Conservation (phyloP, 345 rosid species). For the Arabidopsis suecica region DNA sequence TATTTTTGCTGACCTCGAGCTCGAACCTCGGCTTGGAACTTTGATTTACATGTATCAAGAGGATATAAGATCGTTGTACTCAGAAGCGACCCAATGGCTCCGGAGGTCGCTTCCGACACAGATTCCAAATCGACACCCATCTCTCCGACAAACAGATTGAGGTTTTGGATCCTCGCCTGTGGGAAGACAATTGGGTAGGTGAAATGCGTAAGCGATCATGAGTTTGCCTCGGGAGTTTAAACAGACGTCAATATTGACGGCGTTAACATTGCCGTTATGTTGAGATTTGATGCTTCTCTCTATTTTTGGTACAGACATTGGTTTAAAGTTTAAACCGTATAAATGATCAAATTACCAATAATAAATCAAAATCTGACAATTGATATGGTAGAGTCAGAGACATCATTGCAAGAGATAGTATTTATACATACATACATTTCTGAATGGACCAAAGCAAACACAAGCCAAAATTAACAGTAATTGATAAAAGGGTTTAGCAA, state of each 20-base stretch:
- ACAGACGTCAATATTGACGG: not conserved
- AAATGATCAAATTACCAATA: too few relatives aligned
- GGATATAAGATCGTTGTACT: constrained; percentile 83
- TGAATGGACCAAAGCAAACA: not conserved
- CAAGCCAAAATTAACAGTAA: not conserved
- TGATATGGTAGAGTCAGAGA: too few relatives aligned
- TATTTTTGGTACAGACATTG: too few relatives aligned
- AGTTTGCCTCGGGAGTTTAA: constrained; percentile 12
- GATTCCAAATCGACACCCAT: constrained; percentile 75
- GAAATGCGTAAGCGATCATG: not conserved
- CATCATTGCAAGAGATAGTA: too few relatives aligned
- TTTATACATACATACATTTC: too few relatives aligned
- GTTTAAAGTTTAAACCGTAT: too few relatives aligned
- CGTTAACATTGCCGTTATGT: constrained; percentile 16
- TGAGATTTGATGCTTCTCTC: not conserved
- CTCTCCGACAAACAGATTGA: not conserved
- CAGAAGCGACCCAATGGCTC: constrained; percentile 76
- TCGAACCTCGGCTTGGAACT: constrained; percentile 78
- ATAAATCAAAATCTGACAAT: too few relatives aligned
- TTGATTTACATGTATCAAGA: constrained; percentile 87
- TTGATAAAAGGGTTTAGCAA: not conserved
- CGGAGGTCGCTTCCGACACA: constrained; percentile 77
- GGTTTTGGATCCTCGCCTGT: not conserved
- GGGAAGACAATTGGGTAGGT: not conserved
- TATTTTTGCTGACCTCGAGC: constrained; percentile 68